Conservation (phyloP, 352 stramenopile species). For the Aphanomyces astaci region DNA sequence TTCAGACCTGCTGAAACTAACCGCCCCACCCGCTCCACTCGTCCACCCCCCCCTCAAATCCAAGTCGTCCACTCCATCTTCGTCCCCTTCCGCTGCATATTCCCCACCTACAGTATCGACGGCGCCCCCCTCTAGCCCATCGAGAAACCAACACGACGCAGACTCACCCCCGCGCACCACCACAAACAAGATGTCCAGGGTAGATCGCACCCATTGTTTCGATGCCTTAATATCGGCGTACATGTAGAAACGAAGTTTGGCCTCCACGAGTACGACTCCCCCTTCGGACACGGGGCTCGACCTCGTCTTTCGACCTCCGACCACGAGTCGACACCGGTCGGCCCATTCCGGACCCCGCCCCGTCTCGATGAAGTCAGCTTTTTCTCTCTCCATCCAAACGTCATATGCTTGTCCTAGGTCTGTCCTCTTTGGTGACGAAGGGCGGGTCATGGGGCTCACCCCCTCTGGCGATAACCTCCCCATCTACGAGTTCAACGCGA, state of each 20-base stretch:
- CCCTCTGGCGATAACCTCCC: conserved; percentile 5
- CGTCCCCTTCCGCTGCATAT: background rate
- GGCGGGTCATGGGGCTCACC: conserved; percentile 1
- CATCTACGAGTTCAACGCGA: conserved; percentile 9
- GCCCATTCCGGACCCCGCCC: background rate
- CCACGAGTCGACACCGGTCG: background rate
- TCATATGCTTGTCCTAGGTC: conserved; percentile 4
- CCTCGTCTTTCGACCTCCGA: background rate
- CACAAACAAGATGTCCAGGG: background rate
- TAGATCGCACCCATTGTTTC: background rate
- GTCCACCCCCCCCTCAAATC: background rate
- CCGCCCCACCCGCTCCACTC: conserved; percentile 27
- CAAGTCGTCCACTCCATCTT: background rate
- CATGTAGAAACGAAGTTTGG: conserved; percentile 7
- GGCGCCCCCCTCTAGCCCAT: too few relatives aligned
- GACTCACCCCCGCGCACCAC: background rate
- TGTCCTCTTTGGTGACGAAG: conserved; percentile 19
- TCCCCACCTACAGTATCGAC: too few relatives aligned
- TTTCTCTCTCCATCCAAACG: background rate
- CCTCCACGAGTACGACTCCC: background rate
- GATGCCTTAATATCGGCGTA: background rate
- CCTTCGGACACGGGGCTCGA: background rate
- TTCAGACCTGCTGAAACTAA: conserved; percentile 57
- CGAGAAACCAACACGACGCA: background rate
- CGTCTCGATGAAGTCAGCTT: conserved; percentile 1